Conservation (phyloP, 2,329 filamentous ascomycete species). For the Trichophyton simii region DNA sequence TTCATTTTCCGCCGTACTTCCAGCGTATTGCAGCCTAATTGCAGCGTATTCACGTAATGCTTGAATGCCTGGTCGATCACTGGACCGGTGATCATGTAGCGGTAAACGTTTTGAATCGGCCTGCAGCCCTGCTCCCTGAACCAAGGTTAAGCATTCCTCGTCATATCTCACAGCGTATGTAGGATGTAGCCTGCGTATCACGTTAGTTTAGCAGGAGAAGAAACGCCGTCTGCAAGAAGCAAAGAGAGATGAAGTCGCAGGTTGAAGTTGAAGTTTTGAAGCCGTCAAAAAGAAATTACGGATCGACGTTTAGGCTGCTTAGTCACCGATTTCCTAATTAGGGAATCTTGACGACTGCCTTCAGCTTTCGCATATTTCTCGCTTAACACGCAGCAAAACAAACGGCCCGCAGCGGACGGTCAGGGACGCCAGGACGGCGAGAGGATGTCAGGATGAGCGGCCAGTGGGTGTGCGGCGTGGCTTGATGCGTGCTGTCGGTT, state of each 20-base stretch:
- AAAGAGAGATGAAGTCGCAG: background rate
- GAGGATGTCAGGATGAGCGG: no score
- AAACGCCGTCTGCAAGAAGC: background rate
- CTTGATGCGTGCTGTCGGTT: no score
- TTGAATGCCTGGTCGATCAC: background rate
- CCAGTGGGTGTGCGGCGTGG: no score
- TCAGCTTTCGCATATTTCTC: background rate
- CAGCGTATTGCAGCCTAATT: no score
- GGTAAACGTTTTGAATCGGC: background rate
- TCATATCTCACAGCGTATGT: background rate
- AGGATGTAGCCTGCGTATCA: background rate
- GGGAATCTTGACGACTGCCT: conserved; percentile 22
- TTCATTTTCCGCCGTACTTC: no score
- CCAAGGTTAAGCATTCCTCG: background rate
- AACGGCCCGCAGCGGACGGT: no score
- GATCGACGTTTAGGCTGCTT: background rate
- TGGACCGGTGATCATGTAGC: background rate
- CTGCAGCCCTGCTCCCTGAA: background rate
- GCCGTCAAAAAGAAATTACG: background rate
- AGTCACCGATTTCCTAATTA: background rate
- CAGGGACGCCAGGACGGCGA: no score
- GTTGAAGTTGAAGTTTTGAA: background rate
- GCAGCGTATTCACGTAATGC: no score
- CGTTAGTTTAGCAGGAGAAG: background rate
- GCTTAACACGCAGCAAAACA: background rate